A percentile compares a stretch with the other conserved stretches of the same genome.
These are phyloP conservation scores for Limnomonas spitsbergensis DNA, from an alignment of 139 green algal genomes.

Conservation along the genomic window DNA sequence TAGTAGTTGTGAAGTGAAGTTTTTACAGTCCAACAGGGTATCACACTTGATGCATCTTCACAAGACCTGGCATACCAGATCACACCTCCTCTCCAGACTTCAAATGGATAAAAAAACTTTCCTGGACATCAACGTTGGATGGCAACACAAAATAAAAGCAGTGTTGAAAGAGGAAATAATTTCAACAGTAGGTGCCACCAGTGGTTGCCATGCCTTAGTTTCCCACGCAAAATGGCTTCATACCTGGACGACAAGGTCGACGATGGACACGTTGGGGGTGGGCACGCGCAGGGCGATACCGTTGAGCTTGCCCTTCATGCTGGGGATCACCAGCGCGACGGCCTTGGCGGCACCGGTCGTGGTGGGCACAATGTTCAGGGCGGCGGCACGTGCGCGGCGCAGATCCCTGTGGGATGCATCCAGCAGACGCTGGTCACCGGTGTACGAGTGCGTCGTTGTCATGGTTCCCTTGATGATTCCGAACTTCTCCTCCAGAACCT, in stretches of 20 bases:
- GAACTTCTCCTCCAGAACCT: slow-evolving; percentile 98
- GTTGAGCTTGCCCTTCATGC: slow-evolving; percentile 93
- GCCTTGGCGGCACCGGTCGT: slow-evolving; percentile 98
- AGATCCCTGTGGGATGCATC: slow-evolving; percentile 97
- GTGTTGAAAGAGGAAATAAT: too few relatives aligned
- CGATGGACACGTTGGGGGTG: slow-evolving; percentile 96
- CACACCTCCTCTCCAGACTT: too few relatives aligned
- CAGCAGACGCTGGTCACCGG: slow-evolving; percentile 96
- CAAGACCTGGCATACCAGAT: neutral
- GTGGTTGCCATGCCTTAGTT: too few relatives aligned
- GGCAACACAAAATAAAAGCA: too few relatives aligned
- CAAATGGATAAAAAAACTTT: too few relatives aligned
- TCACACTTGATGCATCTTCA: neutral
- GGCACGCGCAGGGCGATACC: slow-evolving; percentile 98
- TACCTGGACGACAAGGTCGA: slow-evolving; percentile 96
- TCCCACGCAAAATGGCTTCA: neutral
- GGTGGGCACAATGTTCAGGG: slow-evolving; percentile 98
- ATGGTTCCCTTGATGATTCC: slow-evolving; percentile 99
- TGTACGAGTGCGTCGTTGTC: slow-evolving; percentile 99
- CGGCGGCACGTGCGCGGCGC: slow-evolving; percentile 90
- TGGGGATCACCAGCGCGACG: slow-evolving; percentile 91
- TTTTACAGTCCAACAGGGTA: too few relatives aligned
- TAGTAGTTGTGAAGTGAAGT: too few relatives aligned
- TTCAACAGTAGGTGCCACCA: too few relatives aligned
- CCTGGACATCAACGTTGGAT: too few relatives aligned